Evolutionary conservation across 257 asterid species (phyloP), one percentile per base, ranked within the genome.

Genomic region (Scutellaria baicalensis): DNA sequence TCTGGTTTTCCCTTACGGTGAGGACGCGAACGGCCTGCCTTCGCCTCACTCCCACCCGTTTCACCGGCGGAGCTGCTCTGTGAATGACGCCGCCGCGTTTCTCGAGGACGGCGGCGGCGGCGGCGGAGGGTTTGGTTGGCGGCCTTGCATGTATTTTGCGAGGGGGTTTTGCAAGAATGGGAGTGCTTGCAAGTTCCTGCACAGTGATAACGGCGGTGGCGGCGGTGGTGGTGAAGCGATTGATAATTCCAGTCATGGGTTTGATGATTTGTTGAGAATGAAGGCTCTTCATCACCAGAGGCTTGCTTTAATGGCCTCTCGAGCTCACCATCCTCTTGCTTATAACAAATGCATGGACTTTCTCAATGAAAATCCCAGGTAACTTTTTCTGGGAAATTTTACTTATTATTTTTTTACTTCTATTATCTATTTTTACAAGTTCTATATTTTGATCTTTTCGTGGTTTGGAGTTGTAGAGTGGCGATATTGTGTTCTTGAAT

Each of bases 131-230:
- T 74, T 81, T 64, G 96, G 93, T 35, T 83, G 96, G 96, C 79
- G 90, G 73, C 96, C 96, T 8, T 94, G 97, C 84, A 79, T 88
- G 86, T 94, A 89, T 56, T 94, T 73, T 39, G 97, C 97, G 0
- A 83, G 92, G 68, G 99, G 98, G 1, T 89, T 86, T 39, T 93
- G 98, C 74, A 91, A 89, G 78, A 93, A 93, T 45, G 98, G 97
- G 5, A 77, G 74, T 21, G 49, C 77, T 67, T 91, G 98, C 66
- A 91, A 91, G 81, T 94, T 91, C 77, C 38, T 81, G 70, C 98
- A 94, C 81, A 54, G 79, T 45, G 87, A 14, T n/a, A 23, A 42
- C 4, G 4, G 64, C 1, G 12, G 39, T 59, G 80, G 81, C 43
- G 59, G 56, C 52, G 70, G 66, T 14, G 84, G 56, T 54, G 70